Evolutionary conservation across 805 yeast genomes (phyloP), one percentile per base, ranked within the genome.

Genomic region (Saturnispora dispora): DNA sequence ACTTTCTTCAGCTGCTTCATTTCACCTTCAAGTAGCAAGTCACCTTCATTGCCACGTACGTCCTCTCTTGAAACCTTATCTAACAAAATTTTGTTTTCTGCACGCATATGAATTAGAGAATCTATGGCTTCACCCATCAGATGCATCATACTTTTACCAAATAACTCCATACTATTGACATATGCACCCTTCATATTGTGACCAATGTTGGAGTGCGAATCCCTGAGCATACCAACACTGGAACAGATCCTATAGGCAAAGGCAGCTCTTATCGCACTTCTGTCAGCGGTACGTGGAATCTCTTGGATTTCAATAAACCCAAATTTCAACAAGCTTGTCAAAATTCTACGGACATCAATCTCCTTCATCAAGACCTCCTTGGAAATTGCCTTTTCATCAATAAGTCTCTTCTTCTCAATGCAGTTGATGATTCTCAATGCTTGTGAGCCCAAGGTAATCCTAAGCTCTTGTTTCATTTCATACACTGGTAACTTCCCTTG

Each of bases 251-350:
- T 77, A 74, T 88, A 93, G 33, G 90, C 74, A 63, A 80, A 93
- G 28, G 86, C 84, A 1, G 97, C 84, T 58, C 96, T 81, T 40
- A 87, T 81, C 0, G 97, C 96, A 2, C 95, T 90, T 58, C 98
- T 76, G 64, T 93, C 98, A 23, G 81, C 83, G 8, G 96, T 84
- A 60, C 91, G 79, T 11, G 98, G 97, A 28, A 93, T 85, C 69
- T 93, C 99, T 67, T 91, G 98, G 36, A 90, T 76, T 63, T 91
- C 96, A 18, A 90, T 71, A 18, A 86, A 76, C 55, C 90, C 88
- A 56, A 80, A 74, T 49, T 76, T 78, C 27, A 86, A 76, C 50
- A 93, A 70, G 33, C 78, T 77, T 45, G 84, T 78, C 43, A 89
- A 69, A 43, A 84, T 81, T 39, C 82, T 80, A 52, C 96, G 75